Evolutionary conservation across 331 rosid species (phyloP).

Genomic region (Malus hybrid): DNA sequence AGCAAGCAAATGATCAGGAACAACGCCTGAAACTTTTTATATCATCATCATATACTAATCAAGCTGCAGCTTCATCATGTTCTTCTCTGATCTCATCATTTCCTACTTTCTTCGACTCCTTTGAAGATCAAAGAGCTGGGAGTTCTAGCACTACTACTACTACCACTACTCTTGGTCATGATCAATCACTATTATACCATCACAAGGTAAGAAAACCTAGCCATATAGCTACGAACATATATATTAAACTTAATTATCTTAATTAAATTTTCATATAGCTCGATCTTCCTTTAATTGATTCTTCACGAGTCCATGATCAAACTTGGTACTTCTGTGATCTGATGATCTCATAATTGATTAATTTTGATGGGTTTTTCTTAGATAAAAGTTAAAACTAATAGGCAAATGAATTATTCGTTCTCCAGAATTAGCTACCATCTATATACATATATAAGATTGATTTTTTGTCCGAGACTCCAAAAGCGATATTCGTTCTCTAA

Average conservation of each 20-base stretch:
- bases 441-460: not conserved
- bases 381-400: too few relatives aligned
- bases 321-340: not conserved
- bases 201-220: slow-evolving; percentile 39
- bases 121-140: slow-evolving; percentile 26
- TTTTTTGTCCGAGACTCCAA: too few relatives aligned
- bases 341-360: not conserved
- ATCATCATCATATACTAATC: slow-evolving; percentile 16
- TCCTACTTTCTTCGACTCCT: slow-evolving; percentile 20
- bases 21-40: slow-evolving; percentile 31
- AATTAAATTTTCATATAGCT: not conserved
- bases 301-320: not conserved
- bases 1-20: slow-evolving; percentile 12
- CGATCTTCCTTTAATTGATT: not conserved
- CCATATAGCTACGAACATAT: not conserved
- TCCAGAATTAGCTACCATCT: not conserved
- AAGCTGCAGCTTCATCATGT: slow-evolving; percentile 25
- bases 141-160: too few relatives aligned
- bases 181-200: slow-evolving; percentile 7
- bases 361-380: not conserved
- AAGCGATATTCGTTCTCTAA: too few relatives aligned
- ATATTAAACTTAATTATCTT: not conserved
- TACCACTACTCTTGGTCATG: not conserved
- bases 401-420: not conserved
- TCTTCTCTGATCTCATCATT: slow-evolving; percentile 22